These are phyloP conservation scores for Stagonosporopsis cucurbitacearum DNA, from an alignment of 2,329 filamentous ascomycete genomes.

Conservation along the genomic window DNA sequence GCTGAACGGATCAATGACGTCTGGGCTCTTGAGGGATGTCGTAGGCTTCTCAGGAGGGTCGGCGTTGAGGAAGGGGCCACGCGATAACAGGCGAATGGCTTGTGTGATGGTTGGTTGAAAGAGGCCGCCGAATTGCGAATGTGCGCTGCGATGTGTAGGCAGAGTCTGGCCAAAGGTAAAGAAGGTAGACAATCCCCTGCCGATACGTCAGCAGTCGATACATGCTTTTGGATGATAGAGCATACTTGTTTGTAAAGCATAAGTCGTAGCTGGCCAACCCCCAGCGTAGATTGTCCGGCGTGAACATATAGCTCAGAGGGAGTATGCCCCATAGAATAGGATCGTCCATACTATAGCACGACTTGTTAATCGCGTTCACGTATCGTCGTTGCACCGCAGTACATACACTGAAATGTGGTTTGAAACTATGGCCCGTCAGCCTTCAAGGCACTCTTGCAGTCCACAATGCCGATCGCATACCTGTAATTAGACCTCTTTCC, in stretches of 20 bases:
- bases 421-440: slow-evolving; percentile 65
- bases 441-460: slow-evolving; percentile 1
- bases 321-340: slow-evolving; percentile 92
- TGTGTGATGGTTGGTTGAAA: slow-evolving; percentile 90
- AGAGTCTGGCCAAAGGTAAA: slow-evolving; percentile 90
- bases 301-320: slow-evolving; percentile 74
- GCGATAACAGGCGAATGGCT: slow-evolving; percentile 81
- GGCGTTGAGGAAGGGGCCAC: slow-evolving; percentile 54
- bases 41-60: slow-evolving; percentile 31
- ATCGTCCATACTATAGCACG: slow-evolving; percentile 77
- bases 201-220: slow-evolving; percentile 20
- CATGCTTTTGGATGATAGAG: background rate
- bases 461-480: slow-evolving; percentile 53
- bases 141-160: slow-evolving; percentile 80
- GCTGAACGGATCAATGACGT: slow-evolving; percentile 62
- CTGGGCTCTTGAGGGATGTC: slow-evolving; percentile 36
- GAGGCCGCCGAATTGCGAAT: slow-evolving; percentile 81
- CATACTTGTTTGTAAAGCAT: slow-evolving; percentile 85
- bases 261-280: slow-evolving; percentile 92
- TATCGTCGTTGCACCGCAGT: slow-evolving; percentile 22
- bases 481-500: slow-evolving; percentile 81
- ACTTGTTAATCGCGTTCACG: slow-evolving; percentile 23
- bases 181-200: slow-evolving; percentile 74
- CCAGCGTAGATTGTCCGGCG: slow-evolving; percentile 82
- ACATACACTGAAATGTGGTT: slow-evolving; percentile 91